Percentiles rank a stretch among this genome's conserved stretches.
Evolutionary conservation across 179 eudicot species (phyloP).

Genomic region (Silene noctiflora): DNA sequence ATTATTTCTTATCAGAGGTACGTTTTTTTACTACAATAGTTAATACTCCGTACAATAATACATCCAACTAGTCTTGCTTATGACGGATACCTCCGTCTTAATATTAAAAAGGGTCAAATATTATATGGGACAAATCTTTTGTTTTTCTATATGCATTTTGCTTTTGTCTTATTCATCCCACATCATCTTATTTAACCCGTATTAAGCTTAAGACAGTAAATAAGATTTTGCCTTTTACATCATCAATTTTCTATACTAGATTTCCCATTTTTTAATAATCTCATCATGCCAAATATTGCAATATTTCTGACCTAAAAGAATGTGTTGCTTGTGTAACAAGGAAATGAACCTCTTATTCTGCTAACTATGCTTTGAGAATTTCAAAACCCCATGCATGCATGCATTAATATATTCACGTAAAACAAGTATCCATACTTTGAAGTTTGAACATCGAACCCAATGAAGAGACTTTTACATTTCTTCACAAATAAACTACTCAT

Average conservation of each 20-base stretch:
- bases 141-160: no score
- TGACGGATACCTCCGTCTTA: no score
- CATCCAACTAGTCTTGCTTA: no score
- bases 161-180: no score
- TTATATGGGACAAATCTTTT: no score
- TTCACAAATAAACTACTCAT: slow-evolving; percentile 14
- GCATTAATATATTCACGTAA: slow-evolving; percentile 7
- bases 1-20: not conserved
- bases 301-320: slow-evolving; percentile 22
- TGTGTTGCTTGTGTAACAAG: slow-evolving; percentile 34
- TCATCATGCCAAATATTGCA: slow-evolving; percentile 1
- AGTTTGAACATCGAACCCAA: slow-evolving; percentile 30
- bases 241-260: not conserved
- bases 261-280: no score
- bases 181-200: no score
- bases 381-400: slow-evolving; percentile 9
- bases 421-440: slow-evolving; percentile 27
- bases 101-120: no score
- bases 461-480: slow-evolving; percentile 15
- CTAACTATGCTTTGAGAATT: slow-evolving; percentile 12
- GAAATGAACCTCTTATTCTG: slow-evolving; percentile 19
- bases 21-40: not conserved
- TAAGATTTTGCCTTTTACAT: no score
- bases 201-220: no score
- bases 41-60: not conserved